Evolutionary conservation across 345 rosid genomes (phyloP), one percentile per base, ranked within the genome.

Genomic region (Draba incana): DNA sequence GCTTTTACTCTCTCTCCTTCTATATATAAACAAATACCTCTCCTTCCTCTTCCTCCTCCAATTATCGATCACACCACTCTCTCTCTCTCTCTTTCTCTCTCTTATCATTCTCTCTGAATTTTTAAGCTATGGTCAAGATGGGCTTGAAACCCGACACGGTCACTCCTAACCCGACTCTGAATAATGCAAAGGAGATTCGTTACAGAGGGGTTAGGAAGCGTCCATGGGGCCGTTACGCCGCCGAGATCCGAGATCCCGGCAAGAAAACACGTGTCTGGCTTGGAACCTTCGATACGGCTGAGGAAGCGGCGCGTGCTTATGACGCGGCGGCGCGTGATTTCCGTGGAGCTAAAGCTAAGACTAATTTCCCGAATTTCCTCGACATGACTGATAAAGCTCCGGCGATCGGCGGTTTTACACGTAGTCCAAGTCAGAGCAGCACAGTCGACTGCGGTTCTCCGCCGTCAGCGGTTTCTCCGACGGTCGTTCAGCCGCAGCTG

Each of bases 231-330:
- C 88, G 92, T 8, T 92, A 90, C 59, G 97, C 98, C 6, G 96
- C 98, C 41, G 98, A 92, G 93, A 92, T 92, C 81, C 85, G 98
- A 9, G 97, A 92, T 80, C 97, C 97, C 0, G 88, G 88, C 3
- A 92, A 86, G 85, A 90, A 90, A 69, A 82, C 93, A n/a, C 84
- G 98, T 0, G 96, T 90, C 49, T 92, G 98, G 98, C 89, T 92
- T 4, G 97, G 98, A 5, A 90, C 98, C 13, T 92, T 86, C 16
- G 93, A 88, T 38, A 92, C 98, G 0, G 96, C 98, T 0, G 96
- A 84, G 38, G 93, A 92, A 31, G 98, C 98, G 1, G 97, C 97
- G 81, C 92, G 92, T 66, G 98, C 98, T 4, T 92, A 92, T 53
- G 97, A 90, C 31, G 5, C 79, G 0, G 97, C 97, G 2, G 96